Conservation (phyloP, 768 basidiomycete species). For the Heimioporus sp. region DNA sequence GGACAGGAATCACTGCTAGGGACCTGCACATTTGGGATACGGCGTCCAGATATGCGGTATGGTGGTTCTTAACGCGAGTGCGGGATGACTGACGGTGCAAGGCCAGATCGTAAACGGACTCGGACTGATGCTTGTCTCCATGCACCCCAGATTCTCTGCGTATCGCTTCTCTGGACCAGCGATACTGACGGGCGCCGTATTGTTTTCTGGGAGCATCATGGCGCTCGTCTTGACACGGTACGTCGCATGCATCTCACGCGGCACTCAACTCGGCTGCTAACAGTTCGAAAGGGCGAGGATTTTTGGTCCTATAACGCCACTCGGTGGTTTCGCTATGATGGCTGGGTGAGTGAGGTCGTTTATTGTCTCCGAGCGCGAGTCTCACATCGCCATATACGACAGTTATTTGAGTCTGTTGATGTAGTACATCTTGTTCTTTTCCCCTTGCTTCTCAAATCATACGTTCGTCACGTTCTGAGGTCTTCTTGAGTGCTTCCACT, state of each 20-base stretch:
- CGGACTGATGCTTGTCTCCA: slow-evolving; percentile 56
- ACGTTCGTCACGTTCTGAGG: no score
- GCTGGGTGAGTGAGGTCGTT: slow-evolving; percentile 50
- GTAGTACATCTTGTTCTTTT: slow-evolving; percentile 2
- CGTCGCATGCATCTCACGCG: slow-evolving; percentile 10
- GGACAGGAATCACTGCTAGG: slow-evolving; percentile 47
- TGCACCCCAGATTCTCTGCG: slow-evolving; percentile 56
- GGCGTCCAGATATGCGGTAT: slow-evolving; percentile 64
- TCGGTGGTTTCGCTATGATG: slow-evolving; percentile 64
- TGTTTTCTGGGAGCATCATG: slow-evolving; percentile 68
- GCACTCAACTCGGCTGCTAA: neutral
- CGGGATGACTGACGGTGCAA: slow-evolving; percentile 7
- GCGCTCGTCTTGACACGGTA: slow-evolving; percentile 50
- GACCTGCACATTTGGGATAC: slow-evolving; percentile 59
- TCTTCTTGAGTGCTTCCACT: no score
- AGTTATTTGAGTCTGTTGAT: slow-evolving; percentile 52
- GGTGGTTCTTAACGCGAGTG: slow-evolving; percentile 14
- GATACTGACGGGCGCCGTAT: slow-evolving; percentile 50
- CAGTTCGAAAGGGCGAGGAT: slow-evolving; percentile 38
- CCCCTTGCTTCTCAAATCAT: no score
- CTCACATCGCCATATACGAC: slow-evolving; percentile 5
- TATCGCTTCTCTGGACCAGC: slow-evolving; percentile 70
- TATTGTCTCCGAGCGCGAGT: neutral
- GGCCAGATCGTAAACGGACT: slow-evolving; percentile 67
- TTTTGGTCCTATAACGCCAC: slow-evolving; percentile 64